Evolutionary conservation across 805 yeast species (phyloP).

Genomic region (Suhomyces tanzawaensis): DNA sequence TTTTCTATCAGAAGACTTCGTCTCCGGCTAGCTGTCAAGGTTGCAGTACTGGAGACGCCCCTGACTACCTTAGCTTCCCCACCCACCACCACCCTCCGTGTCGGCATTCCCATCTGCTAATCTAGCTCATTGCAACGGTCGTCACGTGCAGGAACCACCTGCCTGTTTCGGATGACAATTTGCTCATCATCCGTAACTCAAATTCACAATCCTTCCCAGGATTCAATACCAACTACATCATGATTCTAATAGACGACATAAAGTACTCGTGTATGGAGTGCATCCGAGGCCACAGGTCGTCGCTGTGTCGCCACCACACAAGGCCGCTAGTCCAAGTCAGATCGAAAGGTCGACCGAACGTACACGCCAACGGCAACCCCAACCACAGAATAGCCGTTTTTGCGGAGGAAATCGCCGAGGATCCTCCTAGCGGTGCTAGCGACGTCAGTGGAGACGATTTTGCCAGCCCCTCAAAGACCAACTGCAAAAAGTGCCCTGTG

Average conservation of each 20-base stretch:
- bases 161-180: neutral
- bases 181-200: neutral
- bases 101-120: too few species aligned
- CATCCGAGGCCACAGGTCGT: slow-evolving; percentile 89
- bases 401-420: slow-evolving; percentile 39
- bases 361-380: slow-evolving; percentile 48
- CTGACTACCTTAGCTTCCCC: too few species aligned
- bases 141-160: neutral
- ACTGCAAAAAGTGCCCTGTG: slow-evolving; percentile 17
- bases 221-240: slow-evolving; percentile 18
- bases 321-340: slow-evolving; percentile 84
- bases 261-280: slow-evolving; percentile 85
- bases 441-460: neutral
- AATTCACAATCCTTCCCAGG: neutral
- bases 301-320: slow-evolving; percentile 77
- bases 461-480: slow-evolving; percentile 2
- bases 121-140: neutral
- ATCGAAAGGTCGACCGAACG: slow-evolving; percentile 82
- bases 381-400: slow-evolving; percentile 59
- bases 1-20: too few species aligned
- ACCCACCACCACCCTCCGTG: too few species aligned
- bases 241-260: slow-evolving; percentile 77
- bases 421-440: neutral
- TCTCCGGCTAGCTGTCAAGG: too few species aligned
- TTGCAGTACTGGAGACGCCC: too few species aligned